phyloP scores from a whole-genome alignment of 2,329 filamentous ascomycete genomes.

The Ophiocordyceps australis region DNA sequence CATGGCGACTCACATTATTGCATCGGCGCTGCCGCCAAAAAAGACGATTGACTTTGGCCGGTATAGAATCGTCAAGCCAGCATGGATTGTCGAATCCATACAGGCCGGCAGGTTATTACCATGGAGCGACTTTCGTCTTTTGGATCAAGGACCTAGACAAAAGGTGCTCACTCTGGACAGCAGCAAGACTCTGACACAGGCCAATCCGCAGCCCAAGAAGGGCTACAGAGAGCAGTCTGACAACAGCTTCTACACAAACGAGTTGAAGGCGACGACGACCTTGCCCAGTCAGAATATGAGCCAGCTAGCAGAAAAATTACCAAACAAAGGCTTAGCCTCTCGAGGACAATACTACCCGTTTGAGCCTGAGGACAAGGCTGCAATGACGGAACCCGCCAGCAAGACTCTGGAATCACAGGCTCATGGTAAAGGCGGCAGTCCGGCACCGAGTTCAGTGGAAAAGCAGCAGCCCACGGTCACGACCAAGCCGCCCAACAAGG shows the following conservation, averaged over 20 bases:
- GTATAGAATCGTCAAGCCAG: slow-evolving; percentile 85
- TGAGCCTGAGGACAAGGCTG: slow-evolving; percentile 6
- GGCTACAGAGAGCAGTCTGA: slow-evolving; percentile 71
- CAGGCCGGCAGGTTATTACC: slow-evolving; percentile 63
- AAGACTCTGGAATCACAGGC: neutral
- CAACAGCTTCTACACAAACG: slow-evolving; percentile 64
- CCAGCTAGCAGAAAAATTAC: slow-evolving; percentile 10
- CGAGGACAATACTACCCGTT: no score
- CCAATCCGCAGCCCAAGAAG: slow-evolving; percentile 32
- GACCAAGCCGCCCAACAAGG: neutral
- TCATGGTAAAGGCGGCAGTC: no score
- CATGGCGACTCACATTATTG: slow-evolving; percentile 88
- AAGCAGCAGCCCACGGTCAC: neutral
- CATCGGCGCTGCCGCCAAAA: slow-evolving; percentile 76
- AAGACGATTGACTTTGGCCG: slow-evolving; percentile 75
- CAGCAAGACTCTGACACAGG: slow-evolving; percentile 48
- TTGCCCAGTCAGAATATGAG: slow-evolving; percentile 10
- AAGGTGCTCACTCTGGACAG: slow-evolving; percentile 48
- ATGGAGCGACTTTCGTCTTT: slow-evolving; percentile 70
- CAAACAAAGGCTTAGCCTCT: no score
- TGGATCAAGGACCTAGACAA: slow-evolving; percentile 72
- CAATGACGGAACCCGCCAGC: neutral
- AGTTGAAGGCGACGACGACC: slow-evolving; percentile 30
- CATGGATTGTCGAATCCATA: slow-evolving; percentile 87
- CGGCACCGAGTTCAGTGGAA: neutral